Conservation (phyloP, 2,329 filamentous ascomycete genomes). For the Aspergillus unguis region DNA sequence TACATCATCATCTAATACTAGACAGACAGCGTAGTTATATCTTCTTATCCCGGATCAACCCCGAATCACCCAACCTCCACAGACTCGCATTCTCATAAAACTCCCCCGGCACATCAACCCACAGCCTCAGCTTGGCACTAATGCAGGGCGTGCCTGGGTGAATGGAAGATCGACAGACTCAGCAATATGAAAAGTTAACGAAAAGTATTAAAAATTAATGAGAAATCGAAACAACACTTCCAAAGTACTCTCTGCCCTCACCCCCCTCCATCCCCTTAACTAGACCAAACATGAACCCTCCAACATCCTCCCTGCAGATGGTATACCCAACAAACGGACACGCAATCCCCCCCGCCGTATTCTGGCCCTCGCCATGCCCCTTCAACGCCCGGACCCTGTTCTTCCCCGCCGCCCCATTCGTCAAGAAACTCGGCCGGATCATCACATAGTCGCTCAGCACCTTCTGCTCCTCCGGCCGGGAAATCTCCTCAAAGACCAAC, state of each 20-base stretch:
- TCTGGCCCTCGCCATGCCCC: constrained; percentile 20
- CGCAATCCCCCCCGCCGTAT: not conserved
- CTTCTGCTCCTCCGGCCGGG: constrained; percentile 18
- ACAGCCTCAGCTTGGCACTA: too few species aligned
- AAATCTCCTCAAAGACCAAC: constrained; percentile 22
- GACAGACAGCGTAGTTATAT: too few species aligned
- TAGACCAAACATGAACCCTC: constrained; percentile 31
- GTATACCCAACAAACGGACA: constrained; percentile 31
- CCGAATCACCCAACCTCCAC: too few species aligned
- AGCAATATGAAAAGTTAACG: not conserved
- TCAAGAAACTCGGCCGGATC: constrained; percentile 34
- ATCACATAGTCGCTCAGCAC: constrained; percentile 20
- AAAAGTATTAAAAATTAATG: not conserved
- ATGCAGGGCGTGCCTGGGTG: too few species aligned
- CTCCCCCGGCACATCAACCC: too few species aligned
- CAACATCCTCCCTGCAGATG: constrained; percentile 35
- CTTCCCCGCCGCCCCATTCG: constrained; percentile 26
- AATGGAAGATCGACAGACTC: too few species aligned
- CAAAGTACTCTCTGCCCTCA: constrained; percentile 2
- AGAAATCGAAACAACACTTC: not conserved
- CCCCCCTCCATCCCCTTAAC: not conserved
- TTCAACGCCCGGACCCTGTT: constrained; percentile 29
- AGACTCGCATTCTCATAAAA: too few species aligned
- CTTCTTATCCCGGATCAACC: too few species aligned
- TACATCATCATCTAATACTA: too few species aligned